Conservation (phyloP, 2,329 filamentous ascomycete species). For the Pseudocercospora eumusae region DNA sequence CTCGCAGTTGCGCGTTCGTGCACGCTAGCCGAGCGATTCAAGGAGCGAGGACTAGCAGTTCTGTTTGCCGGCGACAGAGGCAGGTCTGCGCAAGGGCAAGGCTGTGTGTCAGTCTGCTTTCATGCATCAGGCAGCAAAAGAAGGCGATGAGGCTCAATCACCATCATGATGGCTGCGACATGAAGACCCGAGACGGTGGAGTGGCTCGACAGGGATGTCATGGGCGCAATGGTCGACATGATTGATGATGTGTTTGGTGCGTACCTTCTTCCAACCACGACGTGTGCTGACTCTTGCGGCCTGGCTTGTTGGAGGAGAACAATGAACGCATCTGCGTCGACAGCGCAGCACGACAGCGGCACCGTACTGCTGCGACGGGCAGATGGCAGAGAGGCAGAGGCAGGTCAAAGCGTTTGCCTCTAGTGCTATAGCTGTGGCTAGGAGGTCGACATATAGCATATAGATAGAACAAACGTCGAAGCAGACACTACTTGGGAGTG, state of each 20-base stretch:
- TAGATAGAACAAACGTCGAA: neutral
- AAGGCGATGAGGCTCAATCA: no score
- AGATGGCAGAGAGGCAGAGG: neutral
- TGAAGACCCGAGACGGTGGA: neutral
- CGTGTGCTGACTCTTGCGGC: slow-evolving; percentile 9
- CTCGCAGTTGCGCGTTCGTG: neutral
- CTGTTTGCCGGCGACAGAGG: neutral
- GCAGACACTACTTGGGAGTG: neutral
- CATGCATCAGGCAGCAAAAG: slow-evolving; percentile 12
- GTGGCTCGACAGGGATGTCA: neutral
- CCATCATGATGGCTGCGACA: no score
- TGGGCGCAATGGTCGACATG: neutral
- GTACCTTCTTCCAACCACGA: slow-evolving; percentile 1
- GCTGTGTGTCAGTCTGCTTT: neutral
- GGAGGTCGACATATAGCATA: neutral
- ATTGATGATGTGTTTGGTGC: neutral
- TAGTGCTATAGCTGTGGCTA: no score
- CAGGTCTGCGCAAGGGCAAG: neutral
- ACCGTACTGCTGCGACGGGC: neutral
- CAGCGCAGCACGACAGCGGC: neutral
- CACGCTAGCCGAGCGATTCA: slow-evolving; percentile 1
- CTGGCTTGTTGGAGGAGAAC: slow-evolving; percentile 6
- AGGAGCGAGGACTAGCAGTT: neutral
- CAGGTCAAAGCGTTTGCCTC: slow-evolving; percentile 4
- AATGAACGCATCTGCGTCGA: slow-evolving; percentile 3